These are phyloP conservation scores for Colletotrichum cordylinicola DNA, from an alignment of 2,329 filamentous ascomycete species.

Conservation along the genomic window DNA sequence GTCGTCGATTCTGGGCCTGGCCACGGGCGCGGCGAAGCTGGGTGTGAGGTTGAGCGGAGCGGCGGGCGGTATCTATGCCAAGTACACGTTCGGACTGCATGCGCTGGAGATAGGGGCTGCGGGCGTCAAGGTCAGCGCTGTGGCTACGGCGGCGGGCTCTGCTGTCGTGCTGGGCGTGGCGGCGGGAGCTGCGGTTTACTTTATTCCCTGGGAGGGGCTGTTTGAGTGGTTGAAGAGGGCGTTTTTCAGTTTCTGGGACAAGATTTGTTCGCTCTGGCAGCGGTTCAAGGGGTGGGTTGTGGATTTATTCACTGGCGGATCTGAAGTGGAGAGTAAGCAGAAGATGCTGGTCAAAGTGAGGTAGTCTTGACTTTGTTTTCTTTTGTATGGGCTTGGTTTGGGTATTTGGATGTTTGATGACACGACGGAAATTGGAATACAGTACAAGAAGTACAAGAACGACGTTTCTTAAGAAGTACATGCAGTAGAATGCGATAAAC, in stretches of 20 bases:
- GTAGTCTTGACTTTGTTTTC: neutral
- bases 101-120: neutral
- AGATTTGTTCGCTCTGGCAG: slow-evolving; percentile 2
- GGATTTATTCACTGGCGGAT: neutral
- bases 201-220: slow-evolving; percentile 5
- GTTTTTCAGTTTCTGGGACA: neutral
- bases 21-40: neutral
- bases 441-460: neutral
- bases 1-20: neutral
- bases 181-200: slow-evolving; percentile 3
- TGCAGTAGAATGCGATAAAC: neutral
- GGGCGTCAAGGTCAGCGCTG: neutral
- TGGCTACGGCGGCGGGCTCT: neutral
- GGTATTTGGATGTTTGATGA: neutral
- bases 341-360: neutral
- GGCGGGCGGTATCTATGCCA: neutral
- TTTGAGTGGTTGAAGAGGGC: slow-evolving; percentile 6
- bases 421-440: neutral
- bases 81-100: neutral
- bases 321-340: neutral
- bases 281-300: neutral
- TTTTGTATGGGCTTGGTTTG: neutral
- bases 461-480: neutral
- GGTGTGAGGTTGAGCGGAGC: neutral
- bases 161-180: neutral